phyloP scores from a whole-genome alignment of 2,329 filamentous ascomycete genomes.

The Thelonectria blattea region DNA sequence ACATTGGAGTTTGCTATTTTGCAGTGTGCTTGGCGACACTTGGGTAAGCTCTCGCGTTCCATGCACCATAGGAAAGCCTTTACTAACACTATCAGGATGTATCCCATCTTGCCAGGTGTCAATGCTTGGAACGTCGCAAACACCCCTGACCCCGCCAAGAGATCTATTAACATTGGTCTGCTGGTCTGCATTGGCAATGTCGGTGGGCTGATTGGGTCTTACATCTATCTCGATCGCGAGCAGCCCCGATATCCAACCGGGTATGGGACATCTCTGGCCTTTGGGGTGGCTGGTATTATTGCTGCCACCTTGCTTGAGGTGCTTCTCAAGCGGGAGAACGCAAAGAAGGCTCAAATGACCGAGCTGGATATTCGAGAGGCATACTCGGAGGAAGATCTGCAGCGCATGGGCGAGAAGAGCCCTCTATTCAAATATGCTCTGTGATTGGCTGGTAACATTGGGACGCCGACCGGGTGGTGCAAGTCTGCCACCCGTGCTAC shows the following conservation, averaged over 20 bases:
- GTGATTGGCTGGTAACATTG: conserved; percentile 3
- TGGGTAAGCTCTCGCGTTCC: conserved; percentile 27
- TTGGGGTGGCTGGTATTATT: conserved; percentile 39
- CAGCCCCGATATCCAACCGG: conserved; percentile 44
- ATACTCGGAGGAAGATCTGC: conserved; percentile 40
- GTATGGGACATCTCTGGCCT: conserved; percentile 43
- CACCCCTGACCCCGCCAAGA: conserved; percentile 44
- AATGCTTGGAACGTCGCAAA: conserved; percentile 49
- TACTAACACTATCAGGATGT: too few species aligned
- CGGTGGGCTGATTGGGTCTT: conserved; percentile 49
- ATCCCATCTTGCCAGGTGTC: too few species aligned
- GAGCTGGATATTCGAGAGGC: conserved; percentile 34
- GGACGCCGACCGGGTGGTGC: too few species aligned
- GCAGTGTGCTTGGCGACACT: conserved; percentile 50
- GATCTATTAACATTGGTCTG: conserved; percentile 50
- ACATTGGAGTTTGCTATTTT: conserved; percentile 51
- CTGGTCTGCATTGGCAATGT: conserved; percentile 50
- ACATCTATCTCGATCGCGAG: conserved; percentile 46
- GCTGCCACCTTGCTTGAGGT: conserved; percentile 41
- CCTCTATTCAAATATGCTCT: conserved; percentile 42
- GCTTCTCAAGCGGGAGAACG: conserved; percentile 38
- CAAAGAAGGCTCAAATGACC: conserved; percentile 32
- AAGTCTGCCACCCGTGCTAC: too few species aligned
- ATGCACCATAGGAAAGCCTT: too few species aligned
- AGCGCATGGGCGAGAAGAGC: conserved; percentile 43